Evolutionary conservation across 2,329 filamentous ascomycete genomes (phyloP), one percentile per base, ranked within the genome.

Genomic region (Ophiostoma novo-ulmi): DNA sequence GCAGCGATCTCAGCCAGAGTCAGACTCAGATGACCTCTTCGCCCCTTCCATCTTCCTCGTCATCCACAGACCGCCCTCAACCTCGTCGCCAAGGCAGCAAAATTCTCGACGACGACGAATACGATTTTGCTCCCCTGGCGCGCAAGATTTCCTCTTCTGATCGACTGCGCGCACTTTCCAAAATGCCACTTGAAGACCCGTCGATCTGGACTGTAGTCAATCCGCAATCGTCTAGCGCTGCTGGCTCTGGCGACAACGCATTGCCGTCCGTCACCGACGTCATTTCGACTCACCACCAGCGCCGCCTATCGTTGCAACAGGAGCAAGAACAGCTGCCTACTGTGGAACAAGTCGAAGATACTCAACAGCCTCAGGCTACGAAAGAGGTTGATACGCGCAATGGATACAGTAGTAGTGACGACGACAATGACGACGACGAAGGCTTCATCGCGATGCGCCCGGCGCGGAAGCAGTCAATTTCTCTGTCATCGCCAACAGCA

Each of bases 131-230:
- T 74, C 80, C 77, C 14, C 76, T 76, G 55, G 73, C 77, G 0
- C 78, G 75, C 71, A 80, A 78, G 67, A 76, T 80, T 8, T 80
- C 79, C 2, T 80, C 79, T 3, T 80, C 79, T 14, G 78, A 80
- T 70, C 78, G 77, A n/a, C 71, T 80, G 44, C 78, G 78, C 58
- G 78, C 76, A 2, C 75, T 80, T 10, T 77, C 78, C n/a, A 78
- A 78, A 52, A 77, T 75, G 55, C 78, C 79, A 5, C 69, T 80
- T 14, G 79, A 80, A 58, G 78, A 78, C 31, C 78, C 77, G 26
- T 75, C 76, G 7, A 75, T 72, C 20, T 80, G 79, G 79, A 80
- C 77, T 5, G 75, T 78, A 2, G 78, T 80, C 31, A 77, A 79
- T 61, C 71, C 76, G 14, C 70, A 75, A 52, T 31, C 74, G 0